These are phyloP conservation scores for Russula ochroleuca DNA, from an alignment of 768 basidiomycete species.

Conservation along the genomic window DNA sequence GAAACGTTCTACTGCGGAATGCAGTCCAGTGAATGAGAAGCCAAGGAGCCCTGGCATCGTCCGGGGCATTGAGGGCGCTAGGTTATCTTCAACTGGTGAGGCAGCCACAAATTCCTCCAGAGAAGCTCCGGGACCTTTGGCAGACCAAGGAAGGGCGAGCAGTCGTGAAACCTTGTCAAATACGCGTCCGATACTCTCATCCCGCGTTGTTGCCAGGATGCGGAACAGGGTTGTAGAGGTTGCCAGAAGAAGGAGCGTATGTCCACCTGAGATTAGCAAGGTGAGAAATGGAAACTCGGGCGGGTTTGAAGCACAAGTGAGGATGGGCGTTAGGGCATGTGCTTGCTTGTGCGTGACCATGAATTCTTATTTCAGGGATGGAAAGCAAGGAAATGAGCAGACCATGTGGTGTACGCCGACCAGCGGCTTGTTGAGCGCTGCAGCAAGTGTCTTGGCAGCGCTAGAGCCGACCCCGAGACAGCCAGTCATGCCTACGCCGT, in stretches of 20 bases:
- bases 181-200: conserved; percentile 71
- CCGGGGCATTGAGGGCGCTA: conserved; percentile 37
- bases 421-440: conserved; percentile 69
- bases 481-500: conserved; percentile 61
- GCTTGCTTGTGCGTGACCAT: conserved; percentile 61
- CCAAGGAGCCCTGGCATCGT: conserved; percentile 51
- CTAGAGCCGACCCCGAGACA: conserved; percentile 77
- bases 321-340: conserved; percentile 50
- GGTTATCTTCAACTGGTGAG: conserved; percentile 29
- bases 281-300: conserved; percentile 82
- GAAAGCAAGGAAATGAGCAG: conserved; percentile 20
- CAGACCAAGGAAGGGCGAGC: conserved; percentile 60
- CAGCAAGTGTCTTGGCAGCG: conserved; percentile 82
- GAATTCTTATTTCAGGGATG: conserved; percentile 14
- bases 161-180: conserved; percentile 81
- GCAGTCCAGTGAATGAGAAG: conserved; percentile 80
- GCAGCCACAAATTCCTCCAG: conserved; percentile 64
- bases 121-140: conserved; percentile 70
- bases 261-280: conserved; percentile 89
- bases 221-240: conserved; percentile 52
- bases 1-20: conserved; percentile 62
- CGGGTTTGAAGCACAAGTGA: conserved; percentile 33
- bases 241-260: conserved; percentile 82
- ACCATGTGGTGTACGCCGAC: conserved; percentile 98
- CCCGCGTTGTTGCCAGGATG: conserved; percentile 68